Percentiles rank a stretch among this genome's conserved stretches.
Evolutionary conservation across 106 monocot species (phyloP).

Genomic region (Dactylorhiza incarnata): DNA sequence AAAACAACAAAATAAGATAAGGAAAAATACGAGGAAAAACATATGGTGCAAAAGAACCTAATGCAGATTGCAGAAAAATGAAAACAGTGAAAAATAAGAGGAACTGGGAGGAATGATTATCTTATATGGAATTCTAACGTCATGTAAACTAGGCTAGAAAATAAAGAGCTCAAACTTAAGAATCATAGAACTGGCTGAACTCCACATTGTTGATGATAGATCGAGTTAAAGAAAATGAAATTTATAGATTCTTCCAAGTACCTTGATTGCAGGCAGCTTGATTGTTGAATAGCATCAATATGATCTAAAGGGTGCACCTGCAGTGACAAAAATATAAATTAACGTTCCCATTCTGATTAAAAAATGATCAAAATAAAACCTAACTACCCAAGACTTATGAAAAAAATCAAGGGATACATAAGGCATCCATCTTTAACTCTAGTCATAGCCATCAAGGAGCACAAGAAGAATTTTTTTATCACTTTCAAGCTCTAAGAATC

Average conservation of each 20-base stretch:
- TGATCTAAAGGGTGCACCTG: constrained; percentile 88
- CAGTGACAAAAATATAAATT: not conserved
- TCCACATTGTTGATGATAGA: not conserved
- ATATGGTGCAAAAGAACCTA: not conserved
- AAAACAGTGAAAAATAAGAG: not conserved
- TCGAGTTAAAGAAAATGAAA: not conserved
- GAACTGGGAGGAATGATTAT: not conserved
- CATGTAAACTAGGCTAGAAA: not conserved
- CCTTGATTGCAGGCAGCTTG: constrained; percentile 68
- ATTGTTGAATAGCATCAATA: constrained; percentile 74
- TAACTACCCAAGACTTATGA: not conserved
- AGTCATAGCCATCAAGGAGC: not conserved
- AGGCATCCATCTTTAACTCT: not conserved
- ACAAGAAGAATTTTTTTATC: not conserved
- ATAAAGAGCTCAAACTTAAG: not conserved
- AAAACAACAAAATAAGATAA: not conserved
- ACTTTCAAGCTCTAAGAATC: not conserved
- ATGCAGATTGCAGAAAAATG: not conserved
- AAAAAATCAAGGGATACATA: not conserved
- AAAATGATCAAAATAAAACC: not conserved
- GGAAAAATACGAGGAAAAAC: not conserved
- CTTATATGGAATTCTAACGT: not conserved
- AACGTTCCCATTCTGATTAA: not conserved
- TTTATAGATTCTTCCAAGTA: constrained; percentile 10
- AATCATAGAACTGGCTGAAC: not conserved